Evolutionary conservation across 495 filamentous ascomycete genomes (phyloP), one percentile per base, ranked within the genome.

Genomic region (Tirmania nivea): DNA sequence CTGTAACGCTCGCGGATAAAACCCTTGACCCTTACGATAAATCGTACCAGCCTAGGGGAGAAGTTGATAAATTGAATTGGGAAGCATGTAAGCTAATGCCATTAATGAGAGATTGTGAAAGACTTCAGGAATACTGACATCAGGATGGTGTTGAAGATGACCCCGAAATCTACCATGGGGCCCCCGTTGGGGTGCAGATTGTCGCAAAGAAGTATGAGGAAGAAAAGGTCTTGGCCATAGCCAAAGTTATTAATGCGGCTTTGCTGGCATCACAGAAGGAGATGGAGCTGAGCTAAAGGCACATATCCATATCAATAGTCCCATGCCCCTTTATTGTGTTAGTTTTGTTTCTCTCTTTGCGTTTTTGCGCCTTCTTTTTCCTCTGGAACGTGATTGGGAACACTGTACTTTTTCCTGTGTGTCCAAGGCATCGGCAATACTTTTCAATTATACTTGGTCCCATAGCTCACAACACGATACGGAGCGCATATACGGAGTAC

Each of bases 111-210:
- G 7, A 31, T 12, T 34, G 7, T 14, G 35, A 19, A 7, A 10
- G 25, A 10, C 35, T 25, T 50, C 50, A 59, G 35, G 51, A 47
- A n/a, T 19, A 25, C n/a, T 31, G 7, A 31, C 25, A 31, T 31
- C 25, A 31, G 7, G 25, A 7, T 31, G 5, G n/a, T 17, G 19
- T 45, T 16, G n/a, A 20, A 63, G 60, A 63, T 52, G 56, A 63
- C 39, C 60, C 60, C 0, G 67, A 69, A 6, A 76, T 73, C 52
- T 95, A 95, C 86, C 78, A 84, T 36, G 88, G 86, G 6, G 69
- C 95, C 56, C 87, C 89, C 0, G 86, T 94, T 3, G 87, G 74
- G 0, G 76, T 94, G 36, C 90, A 95, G 67, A 71, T 95, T 7
- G 81, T 94, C 0, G 88, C 86, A 8, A 74, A 81, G 53, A 73